A percentile compares a stretch with the other conserved stretches of the same genome.
These are phyloP conservation scores for Primulina huaijiensis DNA, from an alignment of 257 asterid species.

Conservation along the genomic window DNA sequence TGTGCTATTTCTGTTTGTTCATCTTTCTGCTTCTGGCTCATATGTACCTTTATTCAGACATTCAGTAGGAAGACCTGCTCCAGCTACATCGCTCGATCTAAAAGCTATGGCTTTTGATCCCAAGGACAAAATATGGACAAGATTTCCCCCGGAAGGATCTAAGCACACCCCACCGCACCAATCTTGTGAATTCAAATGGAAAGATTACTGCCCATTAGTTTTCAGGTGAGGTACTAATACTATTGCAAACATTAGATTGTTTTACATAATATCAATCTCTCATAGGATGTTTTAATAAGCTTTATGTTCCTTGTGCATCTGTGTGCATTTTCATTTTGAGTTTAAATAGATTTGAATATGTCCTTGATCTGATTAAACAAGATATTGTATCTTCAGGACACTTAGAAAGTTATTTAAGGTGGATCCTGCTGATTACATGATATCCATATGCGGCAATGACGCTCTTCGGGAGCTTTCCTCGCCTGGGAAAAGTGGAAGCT, in stretches of 20 bases:
- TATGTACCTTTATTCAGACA: constrained; percentile 53
- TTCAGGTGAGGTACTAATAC: constrained; percentile 64
- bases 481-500: constrained; percentile 97
- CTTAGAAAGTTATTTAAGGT: constrained; percentile 80
- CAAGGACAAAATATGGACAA: constrained; percentile 75
- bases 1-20: constrained; percentile 8
- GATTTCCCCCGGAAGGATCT: constrained; percentile 82
- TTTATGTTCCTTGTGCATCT: background rate
- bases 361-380: background rate
- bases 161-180: constrained; percentile 92
- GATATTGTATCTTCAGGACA: constrained; percentile 45
- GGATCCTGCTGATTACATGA: constrained; percentile 95
- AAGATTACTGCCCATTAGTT: constrained; percentile 86
- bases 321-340: background rate
- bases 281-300: background rate
- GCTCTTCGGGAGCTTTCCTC: constrained; percentile 97
- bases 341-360: background rate
- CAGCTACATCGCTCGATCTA: constrained; percentile 60
- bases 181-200: constrained; percentile 87
- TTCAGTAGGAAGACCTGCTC: constrained; percentile 85
- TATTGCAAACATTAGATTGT: background rate
- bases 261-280: background rate
- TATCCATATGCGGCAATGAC: constrained; percentile 86
- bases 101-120: constrained; percentile 69
- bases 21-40: constrained; percentile 26